Base-by-base conservation (phyloP, 176 grass and related monocot genomes). In the Pontederia paniculata region DNA sequence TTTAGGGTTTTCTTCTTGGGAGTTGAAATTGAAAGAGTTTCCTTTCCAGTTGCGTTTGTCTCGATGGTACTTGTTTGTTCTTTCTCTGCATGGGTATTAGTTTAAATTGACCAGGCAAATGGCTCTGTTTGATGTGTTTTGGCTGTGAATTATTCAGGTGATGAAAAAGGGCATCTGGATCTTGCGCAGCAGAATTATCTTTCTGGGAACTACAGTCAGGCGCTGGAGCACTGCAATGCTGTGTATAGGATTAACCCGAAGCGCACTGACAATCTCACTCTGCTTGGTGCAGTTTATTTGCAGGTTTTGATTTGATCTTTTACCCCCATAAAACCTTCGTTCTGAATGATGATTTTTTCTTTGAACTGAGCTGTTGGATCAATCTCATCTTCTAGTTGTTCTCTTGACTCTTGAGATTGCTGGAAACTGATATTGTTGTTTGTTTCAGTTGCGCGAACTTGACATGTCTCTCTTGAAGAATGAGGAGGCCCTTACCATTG, bases 381-480 rank as follows among this genome's bases (percentile, higher is more conserved):
- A 19, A 17, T 3, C 16, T 20, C 10, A 12, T 12, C 21, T 63
- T 46, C 15, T 19, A 56, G 21, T 46, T 10, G 9, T 48, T 63
- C 44, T 63, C 0, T 63, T 63, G 15, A 63, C 13, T 15, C 21
- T 20, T 3, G 42, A 68, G 50, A 44, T 45, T 73, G 14, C 54
- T 15, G 62, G 14, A 54, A 46, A 21, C 55, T 46, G 5, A 20
- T 60, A 47, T 74, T 70, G 71, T 50, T 71, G 50, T 28, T 44
- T 5, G 18, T 46, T 23, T 64, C 68, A 98, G 94, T 49, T 98
- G 50, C 83, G 75, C 57, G 70, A 88, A 80, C 88, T 84, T 82
- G 94, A 91, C 45, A 79, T 79, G 80, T 98, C 87, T 56, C 84
- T 98, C 66, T 75, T 80, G 74, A 98, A 98, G 72, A 98, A 98